Evolutionary conservation across 2,329 filamentous ascomycete species (phyloP), one percentile per base, ranked within the genome.

Genomic region (Colletotrichum sansevieriae): DNA sequence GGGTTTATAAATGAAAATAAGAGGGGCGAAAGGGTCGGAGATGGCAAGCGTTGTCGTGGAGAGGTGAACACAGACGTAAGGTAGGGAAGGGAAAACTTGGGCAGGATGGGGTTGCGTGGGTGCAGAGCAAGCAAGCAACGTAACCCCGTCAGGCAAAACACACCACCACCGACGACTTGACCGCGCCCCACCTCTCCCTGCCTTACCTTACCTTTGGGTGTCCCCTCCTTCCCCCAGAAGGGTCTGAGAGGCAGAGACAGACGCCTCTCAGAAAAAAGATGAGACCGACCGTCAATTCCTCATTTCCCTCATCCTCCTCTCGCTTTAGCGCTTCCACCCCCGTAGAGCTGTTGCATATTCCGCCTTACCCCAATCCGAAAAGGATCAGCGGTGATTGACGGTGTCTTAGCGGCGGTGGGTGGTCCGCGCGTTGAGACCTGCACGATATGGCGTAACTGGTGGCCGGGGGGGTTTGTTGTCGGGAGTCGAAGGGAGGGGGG

Each of bases 1-100:
- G 59, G 64, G 68, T 68, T 71, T 71, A 71, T 71, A 71, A 66
- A 62, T 44, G 37, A 70, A 68, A 70, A 70, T 46, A 63, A 67
- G 44, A 63, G 67, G 67, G 67, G 67, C 67, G 49, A 25, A 70
- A 68, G 68, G 57, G 49, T n/a, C 49, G 33, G 15, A 11, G 49
- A 33, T 25, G 33, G 57, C 57, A 65, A 58, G 67, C 56, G 63
- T 70, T 61, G 65, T 65, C 62, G 55, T 65, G 62, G 66, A 66
- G 62, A 65, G 60, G 62, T 68, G 62, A 65, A 65, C 56, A 61
- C 62, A 68, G 55, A 61, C 55, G 56, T 65, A 63, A 54, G 39
- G 22, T 35, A 15, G 25, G 29, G 29, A 22, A 29, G 52, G 55
- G 49, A 61, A 57, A 66, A 62, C 62, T 56, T 68, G 66, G 62